Evolutionary conservation across 73 alveolate species (phyloP).

Genomic region (Stentor roeselii): DNA sequence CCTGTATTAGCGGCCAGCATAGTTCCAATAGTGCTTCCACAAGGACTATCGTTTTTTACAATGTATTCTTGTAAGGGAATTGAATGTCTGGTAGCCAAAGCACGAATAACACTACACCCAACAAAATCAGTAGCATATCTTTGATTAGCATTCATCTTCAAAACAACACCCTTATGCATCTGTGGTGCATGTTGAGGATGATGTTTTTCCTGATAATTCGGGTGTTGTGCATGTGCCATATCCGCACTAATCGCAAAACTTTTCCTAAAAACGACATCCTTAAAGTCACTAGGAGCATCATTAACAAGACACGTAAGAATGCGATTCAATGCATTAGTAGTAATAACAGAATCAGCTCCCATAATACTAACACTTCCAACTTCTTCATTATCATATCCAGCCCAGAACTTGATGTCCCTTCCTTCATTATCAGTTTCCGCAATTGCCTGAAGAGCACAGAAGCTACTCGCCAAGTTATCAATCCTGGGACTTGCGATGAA

Average conservation of each 20-base stretch:
- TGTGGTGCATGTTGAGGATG: constrained; percentile 82
- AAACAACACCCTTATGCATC: constrained; percentile 90
- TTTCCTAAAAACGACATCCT: constrained; percentile 62
- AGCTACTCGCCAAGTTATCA: constrained; percentile 88
- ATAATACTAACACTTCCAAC: constrained; percentile 86
- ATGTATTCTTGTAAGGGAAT: constrained; percentile 93
- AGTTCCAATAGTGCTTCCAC: constrained; percentile 98
- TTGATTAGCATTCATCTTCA: constrained; percentile 88
- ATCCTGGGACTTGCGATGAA: constrained; percentile 88
- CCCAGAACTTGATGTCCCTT: constrained; percentile 76
- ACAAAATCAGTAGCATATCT: constrained; percentile 95
- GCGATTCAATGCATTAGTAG: constrained; percentile 74
- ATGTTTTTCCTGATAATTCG: constrained; percentile 94
- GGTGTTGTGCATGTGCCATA: constrained; percentile 97
- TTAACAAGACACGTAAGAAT: constrained; percentile 65
- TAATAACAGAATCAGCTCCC: constrained; percentile 94
- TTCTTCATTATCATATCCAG: constrained; percentile 96
- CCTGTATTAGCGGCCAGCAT: constrained; percentile 93
- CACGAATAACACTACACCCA: constrained; percentile 79
- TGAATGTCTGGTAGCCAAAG: constrained; percentile 66
- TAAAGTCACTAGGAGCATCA: constrained; percentile 55
- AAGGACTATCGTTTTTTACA: constrained; percentile 91
- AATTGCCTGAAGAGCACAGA: constrained; percentile 86
- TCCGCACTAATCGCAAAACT: constrained; percentile 90
- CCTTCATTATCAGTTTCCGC: constrained; percentile 69